Conservation (phyloP, 805 yeast species). For the Pichia exigua region DNA sequence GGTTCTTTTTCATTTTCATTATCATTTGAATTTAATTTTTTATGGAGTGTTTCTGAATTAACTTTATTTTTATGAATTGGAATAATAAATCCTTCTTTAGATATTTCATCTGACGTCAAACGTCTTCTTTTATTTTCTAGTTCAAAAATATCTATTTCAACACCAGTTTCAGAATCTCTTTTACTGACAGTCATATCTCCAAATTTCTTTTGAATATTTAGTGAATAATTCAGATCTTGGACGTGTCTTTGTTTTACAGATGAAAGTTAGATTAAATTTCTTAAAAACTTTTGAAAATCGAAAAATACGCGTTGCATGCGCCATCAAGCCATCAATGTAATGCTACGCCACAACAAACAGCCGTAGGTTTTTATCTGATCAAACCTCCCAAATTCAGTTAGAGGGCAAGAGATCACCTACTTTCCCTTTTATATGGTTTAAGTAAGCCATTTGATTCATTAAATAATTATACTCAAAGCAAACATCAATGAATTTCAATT, state of each 20-base stretch:
- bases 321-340: neutral
- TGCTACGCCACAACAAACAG: neutral
- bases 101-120: slow-evolving; percentile 6
- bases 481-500: slow-evolving; percentile 17
- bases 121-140: slow-evolving; percentile 10
- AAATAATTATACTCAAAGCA: neutral
- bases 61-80: slow-evolving; percentile 22
- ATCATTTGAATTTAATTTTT: slow-evolving; percentile 22
- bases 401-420: neutral
- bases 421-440: no score
- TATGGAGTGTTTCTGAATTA: slow-evolving; percentile 20
- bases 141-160: slow-evolving; percentile 6
- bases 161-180: neutral
- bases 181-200: slow-evolving; percentile 4
- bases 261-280: neutral
- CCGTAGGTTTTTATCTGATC: no score
- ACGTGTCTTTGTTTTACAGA: neutral
- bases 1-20: slow-evolving; percentile 30
- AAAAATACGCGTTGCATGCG: slow-evolving; percentile 1
- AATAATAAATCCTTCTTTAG: slow-evolving; percentile 24
- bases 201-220: neutral
- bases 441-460: no score
- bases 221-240: neutral
- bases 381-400: neutral
- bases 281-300: neutral